Conservation (phyloP, 495 filamentous ascomycete genomes). For the Neurospora sp. region DNA sequence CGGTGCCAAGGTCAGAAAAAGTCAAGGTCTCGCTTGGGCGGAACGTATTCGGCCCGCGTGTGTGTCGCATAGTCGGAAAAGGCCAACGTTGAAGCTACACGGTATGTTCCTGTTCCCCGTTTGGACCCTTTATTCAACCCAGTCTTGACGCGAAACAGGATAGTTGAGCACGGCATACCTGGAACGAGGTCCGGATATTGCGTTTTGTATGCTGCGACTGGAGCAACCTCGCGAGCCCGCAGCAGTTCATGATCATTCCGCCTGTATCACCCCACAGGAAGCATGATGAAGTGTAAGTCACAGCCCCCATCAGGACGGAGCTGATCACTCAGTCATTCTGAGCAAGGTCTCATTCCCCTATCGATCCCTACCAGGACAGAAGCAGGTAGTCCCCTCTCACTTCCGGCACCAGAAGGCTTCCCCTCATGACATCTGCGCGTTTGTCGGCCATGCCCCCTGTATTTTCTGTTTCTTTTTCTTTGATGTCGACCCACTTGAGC, state of each 20-base stretch:
- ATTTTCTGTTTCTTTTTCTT: neutral
- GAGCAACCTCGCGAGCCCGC: conserved; percentile 4
- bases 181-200: conserved; percentile 14
- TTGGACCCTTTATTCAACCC: conserved; percentile 6
- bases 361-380: neutral
- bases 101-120: neutral
- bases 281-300: conserved; percentile 21
- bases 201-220: neutral
- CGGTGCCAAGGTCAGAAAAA: neutral
- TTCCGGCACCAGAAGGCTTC: neutral
- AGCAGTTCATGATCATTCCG: conserved; percentile 6
- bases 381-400: neutral
- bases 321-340: neutral
- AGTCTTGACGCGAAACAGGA: neutral
- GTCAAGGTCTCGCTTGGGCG: neutral
- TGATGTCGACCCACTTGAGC: neutral
- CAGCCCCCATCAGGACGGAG: conserved; percentile 12
- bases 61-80: neutral
- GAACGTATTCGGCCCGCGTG: neutral
- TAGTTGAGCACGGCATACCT: conserved; percentile 4
- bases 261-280: conserved; percentile 18
- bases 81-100: neutral
- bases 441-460: neutral
- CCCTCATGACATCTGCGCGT: neutral
- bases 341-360: neutral